Evolutionary conservation across 495 filamentous ascomycete genomes (phyloP).

Genomic region (Aspergillus mulundensis): DNA sequence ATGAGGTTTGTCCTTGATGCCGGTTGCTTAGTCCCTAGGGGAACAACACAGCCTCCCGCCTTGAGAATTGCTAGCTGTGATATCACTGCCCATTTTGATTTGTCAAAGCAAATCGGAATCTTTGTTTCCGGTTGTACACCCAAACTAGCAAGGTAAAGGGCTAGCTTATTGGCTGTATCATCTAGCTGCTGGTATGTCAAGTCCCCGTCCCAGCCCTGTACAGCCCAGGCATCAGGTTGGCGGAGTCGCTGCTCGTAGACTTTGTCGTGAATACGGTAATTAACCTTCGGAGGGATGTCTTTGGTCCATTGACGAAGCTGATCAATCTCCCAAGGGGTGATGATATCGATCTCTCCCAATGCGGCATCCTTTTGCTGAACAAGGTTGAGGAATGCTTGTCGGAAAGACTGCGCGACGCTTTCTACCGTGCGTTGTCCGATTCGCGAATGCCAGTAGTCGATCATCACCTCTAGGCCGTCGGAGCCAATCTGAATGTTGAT

Average conservation of each 20-base stretch:
- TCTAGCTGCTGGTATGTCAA: conserved; percentile 15
- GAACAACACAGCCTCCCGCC: conserved; percentile 41
- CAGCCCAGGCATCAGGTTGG: conserved; percentile 5
- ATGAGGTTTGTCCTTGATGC: conserved; percentile 37
- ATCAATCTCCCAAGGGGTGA: background rate
- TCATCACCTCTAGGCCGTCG: conserved; percentile 1
- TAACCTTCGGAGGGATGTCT: background rate
- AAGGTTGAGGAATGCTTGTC: conserved; percentile 6
- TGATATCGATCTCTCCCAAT: conserved; percentile 5
- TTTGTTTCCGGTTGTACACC: conserved; percentile 20
- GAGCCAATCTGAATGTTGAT: conserved; percentile 1
- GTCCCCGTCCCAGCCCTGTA: conserved; percentile 10
- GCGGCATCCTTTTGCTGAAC: background rate
- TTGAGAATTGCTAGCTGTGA: conserved; percentile 25
- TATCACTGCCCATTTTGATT: conserved; percentile 23
- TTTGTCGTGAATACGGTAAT: conserved; percentile 10
- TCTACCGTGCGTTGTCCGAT: conserved; percentile 2
- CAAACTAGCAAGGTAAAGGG: conserved; percentile 19
- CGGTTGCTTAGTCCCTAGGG: conserved; percentile 47
- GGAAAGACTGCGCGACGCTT: conserved; percentile 2
- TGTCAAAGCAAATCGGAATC: conserved; percentile 27
- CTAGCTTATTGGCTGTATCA: conserved; percentile 21
- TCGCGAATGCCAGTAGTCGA: conserved; percentile 12
- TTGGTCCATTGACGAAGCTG: conserved; percentile 8
- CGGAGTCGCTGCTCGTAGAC: conserved; percentile 4